These are phyloP conservation scores for Gymnopus androsaceus DNA, from an alignment of 1,284 basidiomycete species.

Conservation along the genomic window DNA sequence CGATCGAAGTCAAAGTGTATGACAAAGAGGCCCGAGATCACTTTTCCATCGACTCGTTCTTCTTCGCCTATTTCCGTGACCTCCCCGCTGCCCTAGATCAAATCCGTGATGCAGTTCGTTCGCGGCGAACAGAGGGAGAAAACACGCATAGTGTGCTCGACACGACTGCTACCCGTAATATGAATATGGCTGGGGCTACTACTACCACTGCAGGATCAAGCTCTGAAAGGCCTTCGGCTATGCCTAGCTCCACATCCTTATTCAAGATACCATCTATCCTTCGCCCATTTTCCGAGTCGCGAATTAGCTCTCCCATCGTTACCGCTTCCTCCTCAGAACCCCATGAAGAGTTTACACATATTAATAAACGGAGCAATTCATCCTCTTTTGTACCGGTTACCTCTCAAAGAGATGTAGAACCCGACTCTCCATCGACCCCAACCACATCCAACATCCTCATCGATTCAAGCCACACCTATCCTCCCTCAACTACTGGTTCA, in stretches of 20 bases:
- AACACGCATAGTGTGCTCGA: slow-evolving; percentile 58
- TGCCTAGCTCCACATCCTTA: slow-evolving; percentile 37
- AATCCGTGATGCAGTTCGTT: slow-evolving; percentile 74
- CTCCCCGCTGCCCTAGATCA: slow-evolving; percentile 73
- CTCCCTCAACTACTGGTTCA: slow-evolving; percentile 60
- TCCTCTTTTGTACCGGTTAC: slow-evolving; percentile 63
- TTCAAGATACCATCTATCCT: slow-evolving; percentile 65
- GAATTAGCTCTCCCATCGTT: slow-evolving; percentile 29
- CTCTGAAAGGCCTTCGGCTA: slow-evolving; percentile 21
- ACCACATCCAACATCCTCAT: slow-evolving; percentile 30
- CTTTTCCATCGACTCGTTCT: slow-evolving; percentile 87
- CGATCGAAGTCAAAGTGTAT: slow-evolving; percentile 88
- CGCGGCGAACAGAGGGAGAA: slow-evolving; percentile 45
- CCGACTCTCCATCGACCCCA: slow-evolving; percentile 24
- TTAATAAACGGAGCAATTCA: slow-evolving; percentile 54
- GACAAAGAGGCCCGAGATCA: slow-evolving; percentile 69
- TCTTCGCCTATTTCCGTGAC: slow-evolving; percentile 90
- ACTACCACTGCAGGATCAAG: slow-evolving; percentile 24
- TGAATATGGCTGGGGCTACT: no score
- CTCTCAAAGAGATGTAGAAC: slow-evolving; percentile 22
- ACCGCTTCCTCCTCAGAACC: slow-evolving; percentile 37
- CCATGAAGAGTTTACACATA: slow-evolving; percentile 69
- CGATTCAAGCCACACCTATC: slow-evolving; percentile 68
- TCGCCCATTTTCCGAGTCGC: slow-evolving; percentile 61
- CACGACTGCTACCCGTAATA: slow-evolving; percentile 56